Conservation (phyloP, 2,329 filamentous ascomycete genomes). For the Cordyceps militaris region DNA sequence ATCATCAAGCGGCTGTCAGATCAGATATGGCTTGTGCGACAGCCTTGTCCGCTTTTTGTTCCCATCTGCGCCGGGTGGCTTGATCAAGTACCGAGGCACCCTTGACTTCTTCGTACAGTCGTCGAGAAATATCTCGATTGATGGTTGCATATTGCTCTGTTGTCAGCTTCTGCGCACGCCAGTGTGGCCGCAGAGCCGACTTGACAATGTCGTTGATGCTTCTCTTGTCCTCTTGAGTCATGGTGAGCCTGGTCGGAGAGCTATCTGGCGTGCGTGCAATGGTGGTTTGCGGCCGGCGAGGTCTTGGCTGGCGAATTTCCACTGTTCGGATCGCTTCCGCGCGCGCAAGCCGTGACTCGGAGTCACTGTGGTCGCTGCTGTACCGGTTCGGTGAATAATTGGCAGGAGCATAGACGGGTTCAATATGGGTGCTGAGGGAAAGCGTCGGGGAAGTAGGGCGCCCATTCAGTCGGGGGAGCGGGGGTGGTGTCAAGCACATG, state of each 20-base stretch:
- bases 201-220: constrained; percentile 87
- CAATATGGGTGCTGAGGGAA: constrained; percentile 62
- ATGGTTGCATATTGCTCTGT: constrained; percentile 89
- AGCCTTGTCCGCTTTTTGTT: constrained; percentile 69
- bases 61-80: constrained; percentile 61
- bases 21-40: constrained; percentile 67
- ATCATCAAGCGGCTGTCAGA: constrained; percentile 36
- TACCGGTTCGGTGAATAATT: constrained; percentile 60
- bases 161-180: constrained; percentile 69
- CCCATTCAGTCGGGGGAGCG: constrained; percentile 43
- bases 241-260: constrained; percentile 57
- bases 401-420: constrained; percentile 66
- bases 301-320: constrained; percentile 47
- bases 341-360: constrained; percentile 28
- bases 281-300: constrained; percentile 37
- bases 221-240: constrained; percentile 79
- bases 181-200: constrained; percentile 72
- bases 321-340: constrained; percentile 28
- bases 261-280: constrained; percentile 49
- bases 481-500: constrained; percentile 62
- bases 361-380: constrained; percentile 40
- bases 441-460: constrained; percentile 59
- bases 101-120: constrained; percentile 67
- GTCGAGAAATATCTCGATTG: constrained; percentile 82
- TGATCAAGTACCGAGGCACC: constrained; percentile 54